Percentiles rank a stretch among this genome's conserved stretches.
phyloP scores from a whole-genome alignment of 208 protist species.

The Crithidia bombi region DNA sequence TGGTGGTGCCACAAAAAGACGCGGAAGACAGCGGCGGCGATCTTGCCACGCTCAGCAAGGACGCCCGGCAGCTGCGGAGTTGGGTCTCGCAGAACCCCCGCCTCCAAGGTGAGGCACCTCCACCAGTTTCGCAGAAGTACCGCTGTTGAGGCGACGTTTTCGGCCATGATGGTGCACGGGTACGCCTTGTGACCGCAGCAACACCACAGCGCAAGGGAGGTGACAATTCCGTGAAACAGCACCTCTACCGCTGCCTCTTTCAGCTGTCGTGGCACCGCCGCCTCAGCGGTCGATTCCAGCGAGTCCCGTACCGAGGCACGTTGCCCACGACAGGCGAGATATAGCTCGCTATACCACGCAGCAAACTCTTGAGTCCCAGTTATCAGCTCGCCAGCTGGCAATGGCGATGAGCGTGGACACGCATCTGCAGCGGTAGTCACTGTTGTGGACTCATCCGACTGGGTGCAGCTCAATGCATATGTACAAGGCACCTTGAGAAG shows the following conservation, averaged over 20 bases:
- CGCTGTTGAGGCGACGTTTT: not conserved
- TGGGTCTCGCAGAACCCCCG: not conserved
- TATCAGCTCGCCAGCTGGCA: not conserved
- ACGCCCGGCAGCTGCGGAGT: too few species aligned
- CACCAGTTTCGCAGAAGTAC: constrained; percentile 25
- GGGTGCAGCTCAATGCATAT: not conserved
- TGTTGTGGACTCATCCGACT: not conserved
- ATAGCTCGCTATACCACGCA: constrained; percentile 20
- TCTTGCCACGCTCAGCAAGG: not conserved
- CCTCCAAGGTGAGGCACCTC: not conserved
- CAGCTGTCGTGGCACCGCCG: not conserved
- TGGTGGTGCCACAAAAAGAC: not conserved
- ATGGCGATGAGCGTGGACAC: not conserved
- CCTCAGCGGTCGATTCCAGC: not conserved
- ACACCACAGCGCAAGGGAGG: constrained; percentile 34
- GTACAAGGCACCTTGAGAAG: not conserved
- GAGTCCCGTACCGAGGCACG: not conserved
- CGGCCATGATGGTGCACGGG: not conserved
- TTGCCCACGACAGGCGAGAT: constrained; percentile 4
- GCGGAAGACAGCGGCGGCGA: not conserved
- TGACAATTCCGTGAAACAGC: constrained; percentile 21
- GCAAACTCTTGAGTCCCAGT: not conserved
- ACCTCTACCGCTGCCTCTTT: constrained; percentile 13
- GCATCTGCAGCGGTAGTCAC: not conserved
- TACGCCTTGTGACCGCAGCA: not conserved